Evolutionary conservation across 1,284 basidiomycete genomes (phyloP).

Genomic region (Tilletiopsis washingtonensis): DNA sequence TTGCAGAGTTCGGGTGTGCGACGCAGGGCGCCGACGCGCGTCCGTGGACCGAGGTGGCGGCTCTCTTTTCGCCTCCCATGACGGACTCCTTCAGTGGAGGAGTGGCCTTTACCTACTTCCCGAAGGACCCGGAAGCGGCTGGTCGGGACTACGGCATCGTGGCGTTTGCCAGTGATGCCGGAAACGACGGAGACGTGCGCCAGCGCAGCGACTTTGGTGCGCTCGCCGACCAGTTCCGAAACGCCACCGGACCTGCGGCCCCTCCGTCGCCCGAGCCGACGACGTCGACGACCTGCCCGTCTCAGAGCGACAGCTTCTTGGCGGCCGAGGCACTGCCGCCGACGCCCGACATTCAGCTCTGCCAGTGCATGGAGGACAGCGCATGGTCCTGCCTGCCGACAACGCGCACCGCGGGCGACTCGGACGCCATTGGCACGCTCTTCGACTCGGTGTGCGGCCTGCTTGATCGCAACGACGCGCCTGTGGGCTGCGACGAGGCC

Average conservation of each 20-base stretch:
- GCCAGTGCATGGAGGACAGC: constrained; percentile 62
- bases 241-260: constrained; percentile 59
- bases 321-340: constrained; percentile 67
- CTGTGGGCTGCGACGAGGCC: constrained; percentile 34
- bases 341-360: constrained; percentile 72
- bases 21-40: constrained; percentile 62
- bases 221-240: constrained; percentile 59
- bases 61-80: constrained; percentile 67
- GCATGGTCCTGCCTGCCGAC: constrained; percentile 65
- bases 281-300: constrained; percentile 61
- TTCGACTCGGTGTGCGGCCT: constrained; percentile 63
- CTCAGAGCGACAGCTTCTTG: constrained; percentile 56
- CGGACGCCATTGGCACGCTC: constrained; percentile 62
- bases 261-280: constrained; percentile 58
- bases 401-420: constrained; percentile 59
- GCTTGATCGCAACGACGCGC: constrained; percentile 51
- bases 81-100: constrained; percentile 76
- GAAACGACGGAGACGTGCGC: constrained; percentile 54
- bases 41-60: constrained; percentile 69
- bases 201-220: constrained; percentile 62
- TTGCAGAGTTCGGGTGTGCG: constrained; percentile 70
- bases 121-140: constrained; percentile 50
- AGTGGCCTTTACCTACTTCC: constrained; percentile 60
- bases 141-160: constrained; percentile 74
- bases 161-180: constrained; percentile 61